Conservation (phyloP, 192 early-diverging fungal genomes). For the Diversispora epigaea region DNA sequence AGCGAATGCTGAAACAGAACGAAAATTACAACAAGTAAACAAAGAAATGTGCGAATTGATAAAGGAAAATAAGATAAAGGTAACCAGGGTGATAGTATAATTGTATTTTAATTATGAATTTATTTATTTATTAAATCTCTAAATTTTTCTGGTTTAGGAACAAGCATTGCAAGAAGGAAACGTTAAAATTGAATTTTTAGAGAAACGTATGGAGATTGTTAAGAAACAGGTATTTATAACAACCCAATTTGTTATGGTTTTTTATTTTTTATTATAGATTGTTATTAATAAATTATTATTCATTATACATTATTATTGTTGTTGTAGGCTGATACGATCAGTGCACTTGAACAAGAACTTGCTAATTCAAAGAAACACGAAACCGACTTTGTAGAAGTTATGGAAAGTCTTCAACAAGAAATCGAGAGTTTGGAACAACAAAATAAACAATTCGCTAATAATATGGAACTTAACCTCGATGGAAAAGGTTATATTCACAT, state of each 20-base stretch:
- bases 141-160: constrained; percentile 49
- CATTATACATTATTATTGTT: not conserved
- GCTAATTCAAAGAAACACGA: constrained; percentile 60
- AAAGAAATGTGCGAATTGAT: constrained; percentile 80
- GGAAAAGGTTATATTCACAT: constrained; percentile 18
- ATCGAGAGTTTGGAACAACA: constrained; percentile 68
- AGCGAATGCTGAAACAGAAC: constrained; percentile 78
- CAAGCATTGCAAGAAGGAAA: constrained; percentile 71
- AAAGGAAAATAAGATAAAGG: constrained; percentile 75
- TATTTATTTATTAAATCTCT: not conserved
- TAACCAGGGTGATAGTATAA: constrained; percentile 11
- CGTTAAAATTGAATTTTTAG: constrained; percentile 79
- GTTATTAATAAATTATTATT: too few relatives aligned
- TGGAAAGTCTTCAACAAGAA: constrained; percentile 67
- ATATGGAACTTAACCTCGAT: constrained; percentile 40
- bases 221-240: constrained; percentile 55
- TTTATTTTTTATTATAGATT: not conserved
- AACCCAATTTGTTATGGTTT: not conserved
- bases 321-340: constrained; percentile 57
- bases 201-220: constrained; percentile 70
- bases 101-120: not conserved
- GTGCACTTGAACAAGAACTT: constrained; percentile 58
- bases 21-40: constrained; percentile 69
- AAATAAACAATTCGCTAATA: constrained; percentile 52
- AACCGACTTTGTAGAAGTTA: constrained; percentile 69